These are phyloP conservation scores for Penicillium crustosum DNA, from an alignment of 2,329 filamentous ascomycete genomes.

Conservation along the genomic window DNA sequence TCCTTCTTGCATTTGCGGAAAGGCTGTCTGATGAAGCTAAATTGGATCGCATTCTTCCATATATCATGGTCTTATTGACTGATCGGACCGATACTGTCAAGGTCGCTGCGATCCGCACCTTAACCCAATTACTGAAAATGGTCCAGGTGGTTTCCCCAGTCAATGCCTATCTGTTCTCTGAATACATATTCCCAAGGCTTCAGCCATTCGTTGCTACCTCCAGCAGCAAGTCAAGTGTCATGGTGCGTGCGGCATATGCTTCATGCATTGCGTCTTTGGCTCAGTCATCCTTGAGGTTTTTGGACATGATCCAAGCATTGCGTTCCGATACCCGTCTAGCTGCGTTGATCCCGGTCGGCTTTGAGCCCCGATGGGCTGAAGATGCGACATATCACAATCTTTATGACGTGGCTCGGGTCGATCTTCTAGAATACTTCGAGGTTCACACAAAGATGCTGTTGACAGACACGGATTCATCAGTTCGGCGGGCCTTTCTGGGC, in stretches of 20 bases:
- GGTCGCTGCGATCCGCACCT: constrained; percentile 77
- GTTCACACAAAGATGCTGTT: constrained; percentile 84
- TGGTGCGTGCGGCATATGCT: constrained; percentile 88
- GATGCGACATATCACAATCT: constrained; percentile 72
- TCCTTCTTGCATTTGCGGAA: constrained; percentile 88
- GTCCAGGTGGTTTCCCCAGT: constrained; percentile 81
- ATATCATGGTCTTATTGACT: constrained; percentile 76
- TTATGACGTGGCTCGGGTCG: constrained; percentile 81
- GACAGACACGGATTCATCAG: constrained; percentile 80
- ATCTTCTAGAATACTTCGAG: constrained; percentile 82
- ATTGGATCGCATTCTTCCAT: constrained; percentile 87
- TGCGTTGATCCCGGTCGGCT: constrained; percentile 69
- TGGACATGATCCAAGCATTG: constrained; percentile 88
- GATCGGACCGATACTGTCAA: constrained; percentile 83
- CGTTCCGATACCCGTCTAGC: constrained; percentile 79
- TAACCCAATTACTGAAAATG: constrained; percentile 84
- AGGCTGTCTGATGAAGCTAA: constrained; percentile 92
- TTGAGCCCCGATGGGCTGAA: constrained; percentile 70
- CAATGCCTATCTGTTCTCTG: constrained; percentile 66
- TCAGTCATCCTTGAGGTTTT: constrained; percentile 76
- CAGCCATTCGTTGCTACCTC: constrained; percentile 57
- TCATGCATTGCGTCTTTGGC: constrained; percentile 88
- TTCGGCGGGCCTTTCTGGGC: constrained; percentile 84
- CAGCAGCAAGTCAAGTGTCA: constrained; percentile 58
- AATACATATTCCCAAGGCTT: constrained; percentile 63